Conservation (phyloP, 192 early-diverging fungal species). For the Mortierella hygrophila region DNA sequence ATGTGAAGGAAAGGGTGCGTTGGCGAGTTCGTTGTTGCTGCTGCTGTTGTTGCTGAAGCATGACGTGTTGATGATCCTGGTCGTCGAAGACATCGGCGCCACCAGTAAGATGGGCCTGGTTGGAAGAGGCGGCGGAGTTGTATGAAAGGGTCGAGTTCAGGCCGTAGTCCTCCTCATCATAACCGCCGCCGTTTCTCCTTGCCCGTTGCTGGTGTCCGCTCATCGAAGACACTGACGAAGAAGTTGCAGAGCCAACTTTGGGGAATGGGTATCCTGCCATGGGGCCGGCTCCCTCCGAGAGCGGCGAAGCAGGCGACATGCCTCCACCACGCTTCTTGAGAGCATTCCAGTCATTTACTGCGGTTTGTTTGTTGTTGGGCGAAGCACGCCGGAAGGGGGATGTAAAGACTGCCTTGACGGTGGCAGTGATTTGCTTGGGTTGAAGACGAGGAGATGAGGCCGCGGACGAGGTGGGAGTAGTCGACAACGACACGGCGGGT, state of each 20-base stretch:
- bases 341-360: conserved; percentile 5
- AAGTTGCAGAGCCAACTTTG: background rate
- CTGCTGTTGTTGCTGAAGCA: conserved; percentile 6
- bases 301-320: conserved; percentile 20
- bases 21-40: background rate
- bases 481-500: background rate
- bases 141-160: too few species aligned
- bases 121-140: background rate
- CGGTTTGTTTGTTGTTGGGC: background rate
- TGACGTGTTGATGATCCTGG: background rate
- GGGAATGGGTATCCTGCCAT: conserved; percentile 28
- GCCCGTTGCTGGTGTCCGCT: background rate
- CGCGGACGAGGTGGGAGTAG: background rate
- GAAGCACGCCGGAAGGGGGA: conserved; percentile 15
- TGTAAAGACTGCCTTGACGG: conserved; percentile 4
- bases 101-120: background rate
- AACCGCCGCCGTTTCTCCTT: background rate
- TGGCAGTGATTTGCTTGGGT: conserved; percentile 6
- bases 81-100: conserved; percentile 5
- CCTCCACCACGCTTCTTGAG: background rate
- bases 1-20: conserved; percentile 6
- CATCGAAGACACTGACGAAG: background rate
- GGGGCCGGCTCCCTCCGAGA: background rate
- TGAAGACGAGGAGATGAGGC: background rate
- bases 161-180: conserved; percentile 1